phyloP scores from a whole-genome alignment of 371 early-diverging fungal genomes.

The Chytridium lagenaria region DNA sequence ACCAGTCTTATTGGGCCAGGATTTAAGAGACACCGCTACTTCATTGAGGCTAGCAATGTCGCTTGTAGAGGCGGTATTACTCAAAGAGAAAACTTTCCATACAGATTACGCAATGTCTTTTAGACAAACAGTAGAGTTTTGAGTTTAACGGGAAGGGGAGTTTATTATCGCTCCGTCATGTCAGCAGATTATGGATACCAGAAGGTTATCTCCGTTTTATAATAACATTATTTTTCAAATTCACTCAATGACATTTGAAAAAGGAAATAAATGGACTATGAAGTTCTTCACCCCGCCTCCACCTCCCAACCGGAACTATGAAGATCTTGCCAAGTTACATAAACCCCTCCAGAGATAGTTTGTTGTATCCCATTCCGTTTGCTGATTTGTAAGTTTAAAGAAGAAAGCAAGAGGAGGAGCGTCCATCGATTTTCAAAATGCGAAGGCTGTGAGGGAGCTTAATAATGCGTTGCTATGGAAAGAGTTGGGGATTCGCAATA shows the following conservation, averaged over 20 bases:
- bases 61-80: background rate
- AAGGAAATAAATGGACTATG: background rate
- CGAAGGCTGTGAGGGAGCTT: conserved; percentile 52
- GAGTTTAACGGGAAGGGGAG: background rate
- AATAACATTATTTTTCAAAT: background rate
- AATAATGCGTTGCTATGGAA: conserved; percentile 62
- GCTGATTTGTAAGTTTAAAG: too few relatives aligned
- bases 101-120: background rate
- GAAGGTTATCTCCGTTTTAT: background rate
- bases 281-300: too few relatives aligned
- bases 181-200: background rate
- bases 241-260: background rate
- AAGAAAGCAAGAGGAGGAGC: background rate
- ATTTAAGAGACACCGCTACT: background rate
- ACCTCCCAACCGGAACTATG: too few relatives aligned
- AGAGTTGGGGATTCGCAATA: conserved; percentile 56
- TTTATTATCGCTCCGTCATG: background rate
- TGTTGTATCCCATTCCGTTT: too few relatives aligned
- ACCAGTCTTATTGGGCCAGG: too few relatives aligned
- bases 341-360: too few relatives aligned
- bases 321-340: too few relatives aligned
- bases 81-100: background rate
- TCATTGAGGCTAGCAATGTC: background rate
- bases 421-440: conserved; percentile 45
- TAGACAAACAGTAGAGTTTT: background rate